Conservation (phyloP, 2,329 filamentous ascomycete genomes). For the Cladosporium sp. region DNA sequence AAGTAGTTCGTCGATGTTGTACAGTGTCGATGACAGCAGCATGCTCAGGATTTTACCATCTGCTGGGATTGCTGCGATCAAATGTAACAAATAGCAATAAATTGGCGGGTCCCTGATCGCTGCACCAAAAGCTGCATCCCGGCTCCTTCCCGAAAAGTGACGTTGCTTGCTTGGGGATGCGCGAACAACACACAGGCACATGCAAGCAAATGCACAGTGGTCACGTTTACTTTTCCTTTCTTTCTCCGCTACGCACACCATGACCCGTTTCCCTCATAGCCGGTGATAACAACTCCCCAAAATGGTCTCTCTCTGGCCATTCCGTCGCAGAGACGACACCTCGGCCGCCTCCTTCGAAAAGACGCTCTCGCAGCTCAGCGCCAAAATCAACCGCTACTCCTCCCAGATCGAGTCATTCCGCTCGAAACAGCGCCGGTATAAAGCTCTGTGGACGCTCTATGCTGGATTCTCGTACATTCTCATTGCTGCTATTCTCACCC, state of each 20-base stretch:
- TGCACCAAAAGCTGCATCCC: neutral
- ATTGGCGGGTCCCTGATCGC: neutral
- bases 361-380: slow-evolving; percentile 73
- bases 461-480: slow-evolving; percentile 86
- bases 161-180: neutral
- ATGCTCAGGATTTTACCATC: too few relatives aligned
- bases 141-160: slow-evolving; percentile 1
- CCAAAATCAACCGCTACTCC: slow-evolving; percentile 74
- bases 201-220: neutral
- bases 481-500: slow-evolving; percentile 71
- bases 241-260: neutral
- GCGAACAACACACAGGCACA: neutral
- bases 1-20: too few relatives aligned
- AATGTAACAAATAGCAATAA: too few relatives aligned
- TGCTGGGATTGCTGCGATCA: too few relatives aligned
- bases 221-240: neutral
- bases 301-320: slow-evolving; percentile 86
- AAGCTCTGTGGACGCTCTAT: slow-evolving; percentile 86
- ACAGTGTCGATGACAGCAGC: too few relatives aligned
- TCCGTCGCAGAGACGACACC: slow-evolving; percentile 75
- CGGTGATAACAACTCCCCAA: neutral
- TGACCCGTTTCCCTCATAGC: neutral
- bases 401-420: slow-evolving; percentile 69
- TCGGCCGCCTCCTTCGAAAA: slow-evolving; percentile 93
- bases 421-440: slow-evolving; percentile 69